Base-by-base conservation (phyloP, 768 basidiomycete species). In the Filobasidium floriforme region DNA sequence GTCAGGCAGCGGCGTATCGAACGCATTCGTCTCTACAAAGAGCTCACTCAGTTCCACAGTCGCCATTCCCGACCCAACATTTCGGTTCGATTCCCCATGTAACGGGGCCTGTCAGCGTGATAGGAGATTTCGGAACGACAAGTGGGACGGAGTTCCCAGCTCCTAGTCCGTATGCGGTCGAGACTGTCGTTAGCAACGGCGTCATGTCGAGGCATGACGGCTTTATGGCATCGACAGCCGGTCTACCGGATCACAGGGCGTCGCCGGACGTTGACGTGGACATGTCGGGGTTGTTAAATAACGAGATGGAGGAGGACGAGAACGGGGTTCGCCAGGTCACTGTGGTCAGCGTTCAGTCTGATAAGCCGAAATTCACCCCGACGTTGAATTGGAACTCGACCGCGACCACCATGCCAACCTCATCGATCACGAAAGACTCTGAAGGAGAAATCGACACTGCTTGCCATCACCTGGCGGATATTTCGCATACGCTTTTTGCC, bases 381-480 rank as follows among this genome's bases (percentile, higher is more conserved):
- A 37, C 32, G n/a, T n/a, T n/a, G n/a, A n/a, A n/a, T n/a, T n/a
- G n/a, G n/a, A n/a, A n/a, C 32, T 9, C 32, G 32, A 9, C 32
- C 32, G 4, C 32, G 32, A 9, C 9, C 32, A 37, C 32, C 4
- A 37, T 37, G 4, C 32, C 32, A 37, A 3, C 32, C 32, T 9
- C n/a, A n/a, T n/a, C 32, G 32, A 37, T 9, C 32, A 3, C 32
- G 32, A 9, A 37, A 37, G 32, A 37, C 32, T 37, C 32, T 37
- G 32, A 37, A 3, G 32, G 3, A 37, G 9, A 37, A 37, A 3
- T 37, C 4, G 32, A 37, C 32, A 37, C 3, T 37, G 32, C 32
- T 37, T 67, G 61, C 28, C 66, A 61, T 29, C 55, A 62, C 26
- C 49, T 44, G 14, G 52, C 61, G 41, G 61, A 59, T 14, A 57